A percentile compares a stretch with the other conserved stretches of the same genome.
phyloP scores from a whole-genome alignment of 2,329 filamentous ascomycete genomes.

The Grosmannia clavigera region DNA sequence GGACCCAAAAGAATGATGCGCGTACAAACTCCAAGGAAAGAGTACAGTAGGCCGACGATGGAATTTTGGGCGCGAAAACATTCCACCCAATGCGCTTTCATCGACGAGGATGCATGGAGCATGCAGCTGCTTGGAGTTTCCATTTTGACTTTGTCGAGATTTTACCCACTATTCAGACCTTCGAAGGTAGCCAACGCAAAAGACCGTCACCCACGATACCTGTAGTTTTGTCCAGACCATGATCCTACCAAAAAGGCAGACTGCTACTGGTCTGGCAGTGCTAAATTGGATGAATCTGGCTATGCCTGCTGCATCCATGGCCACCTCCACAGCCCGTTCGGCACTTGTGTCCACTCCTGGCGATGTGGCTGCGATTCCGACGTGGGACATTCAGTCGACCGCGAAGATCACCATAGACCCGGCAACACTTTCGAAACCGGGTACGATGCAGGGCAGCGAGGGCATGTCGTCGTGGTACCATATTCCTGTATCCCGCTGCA shows the following conservation, averaged over 20 bases:
- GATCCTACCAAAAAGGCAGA: background rate
- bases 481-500: conserved; percentile 32
- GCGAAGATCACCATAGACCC: conserved; percentile 23
- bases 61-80: too few species aligned
- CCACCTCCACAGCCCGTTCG: background rate
- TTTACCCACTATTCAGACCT: too few species aligned
- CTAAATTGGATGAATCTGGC: background rate
- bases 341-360: conserved; percentile 10
- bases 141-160: too few species aligned
- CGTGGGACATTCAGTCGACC: conserved; percentile 38
- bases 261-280: background rate
- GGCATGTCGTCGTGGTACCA: conserved; percentile 31
- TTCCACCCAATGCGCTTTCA: too few species aligned
- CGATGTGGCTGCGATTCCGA: conserved; percentile 22
- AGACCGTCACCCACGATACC: too few species aligned
- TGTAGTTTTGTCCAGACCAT: too few species aligned
- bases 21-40: too few species aligned
- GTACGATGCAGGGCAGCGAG: conserved; percentile 17
- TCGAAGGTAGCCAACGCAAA: too few species aligned
- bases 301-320: background rate
- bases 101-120: too few species aligned
- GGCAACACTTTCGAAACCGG: conserved; percentile 26
- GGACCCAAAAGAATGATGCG: too few species aligned
- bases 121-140: too few species aligned
- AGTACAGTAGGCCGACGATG: too few species aligned